Conservation (phyloP, 768 basidiomycete species). For the Russula ochroleuca region DNA sequence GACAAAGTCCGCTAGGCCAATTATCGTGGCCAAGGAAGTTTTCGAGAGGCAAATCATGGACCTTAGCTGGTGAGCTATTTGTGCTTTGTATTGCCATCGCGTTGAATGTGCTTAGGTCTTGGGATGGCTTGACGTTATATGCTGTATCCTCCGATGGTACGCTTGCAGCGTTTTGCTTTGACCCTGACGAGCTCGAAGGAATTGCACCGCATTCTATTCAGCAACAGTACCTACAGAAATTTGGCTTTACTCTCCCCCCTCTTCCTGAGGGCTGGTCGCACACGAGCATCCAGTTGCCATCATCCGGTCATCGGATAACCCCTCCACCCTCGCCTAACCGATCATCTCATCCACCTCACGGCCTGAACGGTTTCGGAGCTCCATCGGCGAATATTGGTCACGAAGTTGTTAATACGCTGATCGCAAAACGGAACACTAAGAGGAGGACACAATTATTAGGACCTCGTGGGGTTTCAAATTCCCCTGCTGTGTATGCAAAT, state of each 20-base stretch:
- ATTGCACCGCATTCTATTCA: slow-evolving; percentile 71
- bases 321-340: slow-evolving; percentile 48
- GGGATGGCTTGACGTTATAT: slow-evolving; percentile 87
- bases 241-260: slow-evolving; percentile 65
- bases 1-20: slow-evolving; percentile 83
- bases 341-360: slow-evolving; percentile 34
- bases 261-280: slow-evolving; percentile 72
- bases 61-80: slow-evolving; percentile 71
- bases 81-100: background rate
- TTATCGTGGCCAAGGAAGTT: slow-evolving; percentile 90
- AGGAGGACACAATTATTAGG: slow-evolving; percentile 48
- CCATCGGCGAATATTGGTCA: slow-evolving; percentile 36
- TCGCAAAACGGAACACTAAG: slow-evolving; percentile 59
- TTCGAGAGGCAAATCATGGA: slow-evolving; percentile 96
- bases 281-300: slow-evolving; percentile 24
- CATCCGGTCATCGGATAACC: slow-evolving; percentile 35
- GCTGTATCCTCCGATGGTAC: slow-evolving; percentile 96
- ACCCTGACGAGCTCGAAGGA: slow-evolving; percentile 73
- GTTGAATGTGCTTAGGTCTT: slow-evolving; percentile 56
- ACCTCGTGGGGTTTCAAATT: slow-evolving; percentile 28
- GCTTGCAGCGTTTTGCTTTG: slow-evolving; percentile 83
- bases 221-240: slow-evolving; percentile 75
- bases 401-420: slow-evolving; percentile 56
- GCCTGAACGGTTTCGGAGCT: slow-evolving; percentile 42
- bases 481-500: slow-evolving; percentile 9